These are phyloP conservation scores for Pyrus hybrid DNA, from an alignment of 331 rosid genomes.

Conservation along the genomic window DNA sequence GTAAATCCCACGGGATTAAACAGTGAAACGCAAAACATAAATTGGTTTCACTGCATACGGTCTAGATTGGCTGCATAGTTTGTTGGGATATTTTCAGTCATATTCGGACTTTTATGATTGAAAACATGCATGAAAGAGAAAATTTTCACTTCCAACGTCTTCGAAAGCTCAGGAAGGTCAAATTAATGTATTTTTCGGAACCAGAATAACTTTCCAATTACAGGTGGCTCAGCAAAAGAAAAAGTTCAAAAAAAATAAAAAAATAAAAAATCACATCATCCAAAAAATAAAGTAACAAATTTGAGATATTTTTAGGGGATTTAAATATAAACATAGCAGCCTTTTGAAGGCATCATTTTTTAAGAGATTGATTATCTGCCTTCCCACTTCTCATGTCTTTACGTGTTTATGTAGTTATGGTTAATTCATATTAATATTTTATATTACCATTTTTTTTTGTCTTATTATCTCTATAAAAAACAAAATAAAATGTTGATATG, in stretches of 20 bases:
- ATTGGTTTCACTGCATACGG: neutral
- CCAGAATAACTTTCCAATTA: neutral
- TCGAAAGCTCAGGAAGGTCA: neutral
- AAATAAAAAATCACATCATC: neutral
- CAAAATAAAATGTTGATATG: no score
- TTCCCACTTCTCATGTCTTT: no score
- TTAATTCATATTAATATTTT: no score
- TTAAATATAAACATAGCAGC: neutral
- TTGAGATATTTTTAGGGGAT: neutral
- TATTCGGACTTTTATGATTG: neutral
- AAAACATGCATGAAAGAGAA: neutral
- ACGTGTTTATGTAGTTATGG: no score
- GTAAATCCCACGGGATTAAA: neutral
- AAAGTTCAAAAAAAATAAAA: neutral
- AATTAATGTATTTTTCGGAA: neutral
- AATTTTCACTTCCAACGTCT: neutral
- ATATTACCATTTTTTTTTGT: no score
- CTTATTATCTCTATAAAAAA: no score
- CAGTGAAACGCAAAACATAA: neutral
- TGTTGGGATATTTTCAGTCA: neutral
- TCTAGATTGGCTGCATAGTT: neutral
- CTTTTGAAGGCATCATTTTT: neutral
- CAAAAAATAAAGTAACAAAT: neutral
- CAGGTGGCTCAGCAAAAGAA: neutral
- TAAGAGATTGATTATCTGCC: no score